Evolutionary conservation across 257 asterid species (phyloP).

Genomic region (Echites panduratus): DNA sequence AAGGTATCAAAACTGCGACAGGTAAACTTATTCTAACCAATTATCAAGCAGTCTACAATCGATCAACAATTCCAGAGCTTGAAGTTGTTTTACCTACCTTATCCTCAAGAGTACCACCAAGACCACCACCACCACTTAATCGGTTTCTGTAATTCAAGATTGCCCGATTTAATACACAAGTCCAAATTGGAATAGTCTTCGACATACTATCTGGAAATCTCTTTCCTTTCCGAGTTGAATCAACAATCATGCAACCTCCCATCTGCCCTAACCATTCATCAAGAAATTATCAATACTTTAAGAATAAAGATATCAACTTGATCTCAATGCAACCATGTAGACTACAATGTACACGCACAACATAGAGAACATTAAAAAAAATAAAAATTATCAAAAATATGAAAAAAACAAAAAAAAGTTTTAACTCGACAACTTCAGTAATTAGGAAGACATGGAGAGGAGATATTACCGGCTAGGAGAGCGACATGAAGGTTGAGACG

Average conservation of each 20-base stretch:
- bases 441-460: neutral
- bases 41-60: neutral
- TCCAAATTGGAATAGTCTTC: constrained; percentile 97
- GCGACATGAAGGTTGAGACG: constrained; percentile 95
- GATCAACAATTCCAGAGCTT: constrained; percentile 5
- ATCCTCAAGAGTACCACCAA: constrained; percentile 16
- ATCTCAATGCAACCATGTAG: neutral
- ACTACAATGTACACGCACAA: neutral
- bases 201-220: constrained; percentile 97
- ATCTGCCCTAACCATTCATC: constrained; percentile 69
- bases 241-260: constrained; percentile 93
- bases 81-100: constrained; percentile 36
- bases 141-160: constrained; percentile 37
- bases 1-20: neutral
- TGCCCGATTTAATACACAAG: constrained; percentile 86
- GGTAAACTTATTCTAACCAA: no score
- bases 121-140: constrained; percentile 9
- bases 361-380: no score
- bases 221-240: constrained; percentile 92
- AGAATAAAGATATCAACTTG: no score
- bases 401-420: no score
- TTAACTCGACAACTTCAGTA: neutral
- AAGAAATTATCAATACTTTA: constrained; percentile 10
- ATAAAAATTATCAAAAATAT: no score
- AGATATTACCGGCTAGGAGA: constrained; percentile 58